phyloP scores from a whole-genome alignment of 305 asterid genomes.

The Solanum hybrid region DNA sequence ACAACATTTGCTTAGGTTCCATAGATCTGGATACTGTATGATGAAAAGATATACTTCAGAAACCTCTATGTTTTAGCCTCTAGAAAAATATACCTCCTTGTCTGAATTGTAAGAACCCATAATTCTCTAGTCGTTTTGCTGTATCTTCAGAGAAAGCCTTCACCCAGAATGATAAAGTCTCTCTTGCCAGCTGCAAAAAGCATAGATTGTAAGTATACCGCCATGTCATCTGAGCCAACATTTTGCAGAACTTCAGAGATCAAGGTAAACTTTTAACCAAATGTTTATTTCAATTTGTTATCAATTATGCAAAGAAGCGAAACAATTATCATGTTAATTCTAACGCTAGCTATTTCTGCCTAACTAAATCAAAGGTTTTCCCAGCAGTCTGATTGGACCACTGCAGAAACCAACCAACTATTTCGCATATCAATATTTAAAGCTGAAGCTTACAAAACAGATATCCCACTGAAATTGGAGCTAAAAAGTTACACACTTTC shows the following conservation, averaged over 20 bases:
- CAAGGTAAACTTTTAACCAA: neutral
- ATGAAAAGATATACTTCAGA: neutral
- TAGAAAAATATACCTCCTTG: constrained; percentile 69
- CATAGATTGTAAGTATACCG: neutral
- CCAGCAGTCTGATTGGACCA: neutral
- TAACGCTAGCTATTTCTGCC: neutral
- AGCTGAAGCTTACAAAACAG: neutral
- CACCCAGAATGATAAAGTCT: constrained; percentile 88
- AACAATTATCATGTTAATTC: neutral
- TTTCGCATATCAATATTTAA: neutral
- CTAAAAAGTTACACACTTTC: neutral
- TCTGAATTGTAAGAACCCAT: constrained; percentile 91
- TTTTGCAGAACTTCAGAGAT: neutral
- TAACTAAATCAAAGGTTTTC: neutral
- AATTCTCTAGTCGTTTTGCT: constrained; percentile 96
- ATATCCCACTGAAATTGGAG: neutral
- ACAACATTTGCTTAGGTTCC: neutral
- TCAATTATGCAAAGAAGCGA: neutral
- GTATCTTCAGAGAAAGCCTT: constrained; percentile 98
- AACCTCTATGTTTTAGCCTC: neutral
- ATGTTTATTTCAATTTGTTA: neutral
- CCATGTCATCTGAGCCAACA: neutral
- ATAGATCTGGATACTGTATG: neutral
- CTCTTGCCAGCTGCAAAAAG: constrained; percentile 87
- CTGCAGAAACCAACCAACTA: neutral